These are phyloP conservation scores for Moesziomyces sp. DNA, from an alignment of 1,284 basidiomycete genomes.

Conservation along the genomic window DNA sequence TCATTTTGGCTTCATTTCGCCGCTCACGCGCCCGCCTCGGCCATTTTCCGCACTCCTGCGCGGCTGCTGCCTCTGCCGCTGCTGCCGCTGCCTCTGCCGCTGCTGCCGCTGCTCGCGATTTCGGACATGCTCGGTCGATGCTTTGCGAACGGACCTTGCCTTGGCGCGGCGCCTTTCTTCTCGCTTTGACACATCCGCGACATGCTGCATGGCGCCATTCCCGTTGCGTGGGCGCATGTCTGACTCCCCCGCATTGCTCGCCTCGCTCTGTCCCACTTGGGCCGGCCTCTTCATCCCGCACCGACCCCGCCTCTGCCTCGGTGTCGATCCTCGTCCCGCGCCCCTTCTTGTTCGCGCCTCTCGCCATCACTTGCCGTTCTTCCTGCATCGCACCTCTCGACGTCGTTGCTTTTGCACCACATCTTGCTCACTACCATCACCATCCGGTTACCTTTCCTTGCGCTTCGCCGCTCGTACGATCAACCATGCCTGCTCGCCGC, in stretches of 20 bases:
- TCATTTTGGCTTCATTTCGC: not conserved
- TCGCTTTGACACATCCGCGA: constrained; percentile 6
- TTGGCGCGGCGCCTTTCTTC: not conserved
- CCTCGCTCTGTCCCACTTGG: not conserved
- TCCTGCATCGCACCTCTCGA: not conserved
- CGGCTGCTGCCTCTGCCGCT: too few relatives aligned
- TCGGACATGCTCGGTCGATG: constrained; percentile 37
- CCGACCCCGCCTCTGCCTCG: not conserved
- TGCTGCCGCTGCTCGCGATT: not conserved
- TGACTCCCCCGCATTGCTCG: not conserved
- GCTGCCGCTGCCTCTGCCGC: not conserved
- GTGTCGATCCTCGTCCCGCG: not conserved
- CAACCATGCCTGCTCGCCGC: constrained; percentile 22
- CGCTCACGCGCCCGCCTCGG: not conserved
- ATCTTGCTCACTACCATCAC: not conserved
- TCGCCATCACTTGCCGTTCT: too few relatives aligned
- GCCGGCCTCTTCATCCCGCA: not conserved
- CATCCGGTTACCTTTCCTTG: not conserved
- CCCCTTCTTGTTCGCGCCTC: not conserved
- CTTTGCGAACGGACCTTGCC: not conserved
- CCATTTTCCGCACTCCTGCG: not conserved
- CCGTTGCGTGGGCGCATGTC: not conserved
- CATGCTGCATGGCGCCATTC: constrained; percentile 6
- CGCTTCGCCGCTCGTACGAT: not conserved
- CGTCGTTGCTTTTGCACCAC: not conserved